phyloP scores from a whole-genome alignment of 2,329 filamentous ascomycete species.

The Monilinia aucupariae region DNA sequence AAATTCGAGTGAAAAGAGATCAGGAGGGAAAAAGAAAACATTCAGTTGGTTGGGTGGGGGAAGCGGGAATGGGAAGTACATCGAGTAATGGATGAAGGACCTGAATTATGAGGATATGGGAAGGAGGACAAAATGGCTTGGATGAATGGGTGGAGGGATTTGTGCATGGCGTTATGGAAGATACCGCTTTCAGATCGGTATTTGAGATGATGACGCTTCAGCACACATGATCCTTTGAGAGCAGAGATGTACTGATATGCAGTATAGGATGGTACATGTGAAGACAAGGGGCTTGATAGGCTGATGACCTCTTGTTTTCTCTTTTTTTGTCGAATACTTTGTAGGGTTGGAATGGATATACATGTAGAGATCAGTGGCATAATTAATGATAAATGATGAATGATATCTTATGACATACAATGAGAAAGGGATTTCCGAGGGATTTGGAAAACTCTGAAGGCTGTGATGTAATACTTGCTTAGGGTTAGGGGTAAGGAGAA shows the following conservation, averaged over 20 bases:
- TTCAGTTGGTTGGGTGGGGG: constrained; percentile 17
- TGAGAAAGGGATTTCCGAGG: no score
- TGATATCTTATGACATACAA: not conserved
- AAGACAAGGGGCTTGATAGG: not conserved
- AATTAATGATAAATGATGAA: constrained; percentile 1
- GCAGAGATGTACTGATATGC: not conserved
- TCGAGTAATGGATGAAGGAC: constrained; percentile 5
- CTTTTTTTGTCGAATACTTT: not conserved
- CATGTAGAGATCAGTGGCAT: not conserved
- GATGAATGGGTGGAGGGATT: not conserved
- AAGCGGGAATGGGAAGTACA: constrained; percentile 12
- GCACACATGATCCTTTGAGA: not conserved
- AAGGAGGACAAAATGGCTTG: constrained; percentile 3
- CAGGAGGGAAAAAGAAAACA: constrained; percentile 14
- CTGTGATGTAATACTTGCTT: no score
- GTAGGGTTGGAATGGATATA: not conserved
- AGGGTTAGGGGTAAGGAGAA: no score
- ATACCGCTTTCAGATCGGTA: not conserved
- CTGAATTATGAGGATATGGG: not conserved
- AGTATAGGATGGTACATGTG: not conserved
- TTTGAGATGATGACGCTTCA: not conserved
- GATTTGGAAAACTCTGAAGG: no score
- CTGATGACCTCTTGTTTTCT: not conserved
- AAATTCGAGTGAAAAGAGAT: constrained; percentile 16
- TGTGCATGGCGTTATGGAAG: constrained; percentile 1